Evolutionary conservation across 352 stramenopile genomes (phyloP).

Genomic region (Thalassiosira pacifica): DNA sequence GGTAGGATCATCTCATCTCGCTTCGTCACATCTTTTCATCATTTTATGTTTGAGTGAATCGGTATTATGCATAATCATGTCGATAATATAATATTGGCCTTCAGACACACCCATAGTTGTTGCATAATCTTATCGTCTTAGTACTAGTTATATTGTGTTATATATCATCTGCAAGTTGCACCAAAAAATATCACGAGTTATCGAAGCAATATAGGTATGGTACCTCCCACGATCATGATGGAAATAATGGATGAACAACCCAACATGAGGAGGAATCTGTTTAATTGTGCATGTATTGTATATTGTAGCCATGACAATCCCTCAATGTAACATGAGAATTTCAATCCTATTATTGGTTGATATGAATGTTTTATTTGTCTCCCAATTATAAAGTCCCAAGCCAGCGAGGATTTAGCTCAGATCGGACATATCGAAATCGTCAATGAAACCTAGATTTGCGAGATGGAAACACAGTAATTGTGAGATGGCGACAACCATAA

Average conservation of each 20-base stretch:
- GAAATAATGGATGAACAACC: too few relatives aligned
- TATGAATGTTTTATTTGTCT: slow-evolving; percentile 8
- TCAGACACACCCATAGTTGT: too few relatives aligned
- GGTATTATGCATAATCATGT: too few relatives aligned
- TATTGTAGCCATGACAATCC: not conserved
- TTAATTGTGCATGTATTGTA: not conserved
- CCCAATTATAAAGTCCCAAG: not conserved
- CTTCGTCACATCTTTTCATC: too few relatives aligned
- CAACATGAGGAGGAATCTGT: not conserved
- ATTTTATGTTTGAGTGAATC: too few relatives aligned
- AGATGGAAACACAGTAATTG: slow-evolving; percentile 5
- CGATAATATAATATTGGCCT: too few relatives aligned
- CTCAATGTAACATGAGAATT: not conserved
- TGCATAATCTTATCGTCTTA: too few relatives aligned
- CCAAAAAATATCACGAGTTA: too few relatives aligned
- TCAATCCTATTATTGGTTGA: not conserved
- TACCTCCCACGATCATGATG: not conserved
- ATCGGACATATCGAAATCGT: slow-evolving; percentile 44
- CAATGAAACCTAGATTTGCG: slow-evolving; percentile 16
- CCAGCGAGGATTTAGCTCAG: slow-evolving; percentile 23
- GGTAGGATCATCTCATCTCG: too few relatives aligned
- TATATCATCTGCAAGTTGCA: too few relatives aligned
- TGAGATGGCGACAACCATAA: not conserved
- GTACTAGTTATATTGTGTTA: too few relatives aligned
- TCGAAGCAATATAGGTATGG: too few relatives aligned